Percentiles rank a stretch among this genome's conserved stretches.
These are phyloP conservation scores for Pleurotus eryngii DNA, from an alignment of 768 basidiomycete species.

Conservation along the genomic window DNA sequence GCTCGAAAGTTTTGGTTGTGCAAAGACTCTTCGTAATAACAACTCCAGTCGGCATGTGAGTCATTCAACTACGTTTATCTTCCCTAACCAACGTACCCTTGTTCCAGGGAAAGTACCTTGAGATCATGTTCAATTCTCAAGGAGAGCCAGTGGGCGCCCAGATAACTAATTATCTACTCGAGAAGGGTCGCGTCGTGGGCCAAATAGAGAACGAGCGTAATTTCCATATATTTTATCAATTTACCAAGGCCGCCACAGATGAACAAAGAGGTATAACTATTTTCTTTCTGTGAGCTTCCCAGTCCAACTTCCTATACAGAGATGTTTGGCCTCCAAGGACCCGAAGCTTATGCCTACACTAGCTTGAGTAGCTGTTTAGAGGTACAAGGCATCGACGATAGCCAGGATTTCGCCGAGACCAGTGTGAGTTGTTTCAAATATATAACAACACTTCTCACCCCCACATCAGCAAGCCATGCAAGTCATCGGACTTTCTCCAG, in stretches of 20 bases:
- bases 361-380: conserved; percentile 89
- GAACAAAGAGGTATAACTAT: conserved; percentile 74
- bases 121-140: conserved; percentile 95
- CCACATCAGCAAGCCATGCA: conserved; percentile 82
- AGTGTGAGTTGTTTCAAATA: conserved; percentile 48
- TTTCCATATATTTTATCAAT: conserved; percentile 99
- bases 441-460: neutral
- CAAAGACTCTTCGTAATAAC: conserved; percentile 97
- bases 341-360: conserved; percentile 93
- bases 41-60: conserved; percentile 97
- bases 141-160: conserved; percentile 97
- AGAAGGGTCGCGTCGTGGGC: conserved; percentile 95
- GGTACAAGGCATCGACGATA: conserved; percentile 89
- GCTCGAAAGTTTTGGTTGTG: conserved; percentile 97
- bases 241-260: conserved; percentile 90
- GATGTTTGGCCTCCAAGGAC: conserved; percentile 91
- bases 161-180: conserved; percentile 96
- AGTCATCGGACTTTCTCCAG: conserved; percentile 78
- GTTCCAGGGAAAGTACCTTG: conserved; percentile 91
- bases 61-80: conserved; percentile 11
- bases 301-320: conserved; percentile 45
- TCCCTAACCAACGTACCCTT: conserved; percentile 14
- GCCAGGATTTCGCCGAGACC: conserved; percentile 83
- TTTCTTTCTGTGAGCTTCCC: neutral
- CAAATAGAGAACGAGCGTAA: conserved; percentile 96